Conservation (phyloP, 1,284 basidiomycete species). For the Pholiota adiposa region DNA sequence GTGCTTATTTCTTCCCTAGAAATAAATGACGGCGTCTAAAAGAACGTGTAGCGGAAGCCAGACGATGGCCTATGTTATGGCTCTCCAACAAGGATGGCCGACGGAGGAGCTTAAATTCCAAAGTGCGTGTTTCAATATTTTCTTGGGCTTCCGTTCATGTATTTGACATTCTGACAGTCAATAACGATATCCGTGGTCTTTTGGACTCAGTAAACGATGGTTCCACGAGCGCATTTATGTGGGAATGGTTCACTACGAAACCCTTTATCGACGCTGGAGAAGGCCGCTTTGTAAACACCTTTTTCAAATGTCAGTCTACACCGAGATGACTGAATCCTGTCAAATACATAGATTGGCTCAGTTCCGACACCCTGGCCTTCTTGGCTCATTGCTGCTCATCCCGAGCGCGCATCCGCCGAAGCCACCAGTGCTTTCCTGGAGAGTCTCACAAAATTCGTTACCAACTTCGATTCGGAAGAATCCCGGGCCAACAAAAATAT, state of each 20-base stretch:
- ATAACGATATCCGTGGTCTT: conserved; percentile 89
- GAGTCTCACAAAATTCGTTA: conserved; percentile 67
- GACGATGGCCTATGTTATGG: conserved; percentile 96
- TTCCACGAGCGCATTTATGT: conserved; percentile 84
- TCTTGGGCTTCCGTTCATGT: not conserved
- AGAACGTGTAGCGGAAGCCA: conserved; percentile 71
- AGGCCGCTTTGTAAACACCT: conserved; percentile 72
- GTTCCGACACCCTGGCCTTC: conserved; percentile 96
- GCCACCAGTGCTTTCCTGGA: conserved; percentile 68
- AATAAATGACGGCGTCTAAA: not conserved
- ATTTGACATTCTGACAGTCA: conserved; percentile 53
- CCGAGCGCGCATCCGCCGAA: conserved; percentile 51
- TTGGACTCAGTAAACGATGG: conserved; percentile 90
- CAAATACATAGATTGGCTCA: conserved; percentile 70
- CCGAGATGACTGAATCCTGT: not conserved
- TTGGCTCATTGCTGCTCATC: conserved; percentile 90
- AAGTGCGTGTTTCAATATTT: conserved; percentile 45
- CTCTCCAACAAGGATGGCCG: conserved; percentile 83
- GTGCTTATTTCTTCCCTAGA: not conserved
- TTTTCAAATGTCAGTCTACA: not conserved
- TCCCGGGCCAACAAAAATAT: conserved; percentile 66
- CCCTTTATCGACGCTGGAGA: conserved; percentile 86
- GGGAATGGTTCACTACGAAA: conserved; percentile 99
- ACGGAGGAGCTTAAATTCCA: conserved; percentile 76
- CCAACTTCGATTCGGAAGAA: conserved; percentile 67